Evolutionary conservation across 2,329 filamentous ascomycete species (phyloP).

Genomic region (Beauveria asiatica): DNA sequence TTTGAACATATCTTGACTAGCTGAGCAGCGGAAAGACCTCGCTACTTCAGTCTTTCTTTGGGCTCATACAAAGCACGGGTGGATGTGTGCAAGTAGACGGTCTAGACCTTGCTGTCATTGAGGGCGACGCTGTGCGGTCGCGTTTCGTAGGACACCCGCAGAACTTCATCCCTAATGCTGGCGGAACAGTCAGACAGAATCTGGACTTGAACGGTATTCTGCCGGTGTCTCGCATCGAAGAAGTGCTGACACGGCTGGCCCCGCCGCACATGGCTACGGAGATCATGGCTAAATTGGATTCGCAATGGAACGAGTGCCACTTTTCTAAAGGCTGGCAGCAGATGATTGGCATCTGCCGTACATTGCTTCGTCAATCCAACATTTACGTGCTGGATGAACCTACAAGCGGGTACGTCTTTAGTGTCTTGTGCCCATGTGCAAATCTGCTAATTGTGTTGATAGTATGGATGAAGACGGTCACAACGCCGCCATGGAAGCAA

Average conservation of each 20-base stretch:
- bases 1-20: not conserved
- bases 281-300: not conserved
- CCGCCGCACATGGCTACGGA: not conserved
- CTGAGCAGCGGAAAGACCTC: constrained; percentile 4
- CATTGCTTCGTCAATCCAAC: not conserved
- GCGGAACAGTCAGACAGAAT: not conserved
- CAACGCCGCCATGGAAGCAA: not conserved
- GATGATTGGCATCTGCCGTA: not conserved
- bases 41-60: constrained; percentile 1
- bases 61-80: not conserved
- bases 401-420: not conserved
- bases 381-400: constrained; percentile 5
- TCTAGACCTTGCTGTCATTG: not conserved
- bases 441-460: not conserved
- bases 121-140: not conserved
- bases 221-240: not conserved
- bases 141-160: not conserved
- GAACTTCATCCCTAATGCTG: not conserved
- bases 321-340: not conserved
- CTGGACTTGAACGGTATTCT: not conserved
- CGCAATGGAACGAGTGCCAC: constrained; percentile 1
- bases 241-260: not conserved
- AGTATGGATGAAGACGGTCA: constrained; percentile 2
- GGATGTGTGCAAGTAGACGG: not conserved
- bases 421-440: too few species aligned